These are phyloP conservation scores for Veloboletus limbatus DNA, from an alignment of 1,284 basidiomycete genomes.

Conservation along the genomic window DNA sequence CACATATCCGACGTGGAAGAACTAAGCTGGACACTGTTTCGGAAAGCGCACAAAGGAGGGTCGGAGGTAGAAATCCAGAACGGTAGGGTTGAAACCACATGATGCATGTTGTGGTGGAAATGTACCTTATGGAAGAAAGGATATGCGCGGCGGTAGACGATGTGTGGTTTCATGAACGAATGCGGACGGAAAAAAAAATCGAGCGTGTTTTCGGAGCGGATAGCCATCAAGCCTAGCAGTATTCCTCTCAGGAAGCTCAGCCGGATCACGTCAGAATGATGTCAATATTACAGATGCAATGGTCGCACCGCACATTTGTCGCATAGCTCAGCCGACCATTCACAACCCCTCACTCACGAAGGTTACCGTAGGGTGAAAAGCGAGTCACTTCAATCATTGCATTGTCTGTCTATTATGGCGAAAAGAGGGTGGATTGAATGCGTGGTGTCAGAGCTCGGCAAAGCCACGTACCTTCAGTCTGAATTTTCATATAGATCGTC, in stretches of 20 bases:
- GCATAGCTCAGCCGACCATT: constrained; percentile 10
- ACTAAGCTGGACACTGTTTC: not conserved
- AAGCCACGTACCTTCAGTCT: constrained; percentile 16
- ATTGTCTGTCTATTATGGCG: constrained; percentile 14
- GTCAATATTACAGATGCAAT: constrained; percentile 14
- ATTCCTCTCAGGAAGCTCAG: not conserved
- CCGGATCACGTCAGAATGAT: constrained; percentile 12
- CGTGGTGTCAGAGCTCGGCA: constrained; percentile 21
- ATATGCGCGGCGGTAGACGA: not conserved
- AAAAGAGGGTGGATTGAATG: constrained; percentile 16
- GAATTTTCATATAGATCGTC: constrained; percentile 19
- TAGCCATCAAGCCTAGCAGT: not conserved
- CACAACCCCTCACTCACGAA: constrained; percentile 8
- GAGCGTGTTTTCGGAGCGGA: not conserved
- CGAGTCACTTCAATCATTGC: constrained; percentile 11
- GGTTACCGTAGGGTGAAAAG: constrained; percentile 1
- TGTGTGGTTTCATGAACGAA: constrained; percentile 2
- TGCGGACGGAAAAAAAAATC: constrained; percentile 5
- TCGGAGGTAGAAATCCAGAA: constrained; percentile 1
- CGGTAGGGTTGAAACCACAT: constrained; percentile 4
- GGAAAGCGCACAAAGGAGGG: constrained; percentile 3
- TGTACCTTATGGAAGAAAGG: constrained; percentile 1
- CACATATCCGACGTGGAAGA: not conserved
- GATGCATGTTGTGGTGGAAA: constrained; percentile 7
- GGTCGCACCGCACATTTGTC: constrained; percentile 18